These are phyloP conservation scores for Claviceps arundinis DNA, from an alignment of 2,329 filamentous ascomycete species.

Conservation along the genomic window DNA sequence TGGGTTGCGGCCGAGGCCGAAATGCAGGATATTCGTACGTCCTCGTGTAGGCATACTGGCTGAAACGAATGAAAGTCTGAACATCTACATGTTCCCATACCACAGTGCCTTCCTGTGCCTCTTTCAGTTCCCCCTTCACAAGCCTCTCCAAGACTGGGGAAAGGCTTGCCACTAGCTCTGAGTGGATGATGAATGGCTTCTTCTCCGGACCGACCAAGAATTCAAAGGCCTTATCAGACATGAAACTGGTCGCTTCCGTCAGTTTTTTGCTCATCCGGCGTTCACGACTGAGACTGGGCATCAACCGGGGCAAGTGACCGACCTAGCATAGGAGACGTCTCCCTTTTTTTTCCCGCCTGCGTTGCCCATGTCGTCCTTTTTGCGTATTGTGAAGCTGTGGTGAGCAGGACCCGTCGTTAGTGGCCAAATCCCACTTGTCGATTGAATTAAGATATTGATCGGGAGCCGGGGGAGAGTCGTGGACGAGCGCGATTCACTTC, in stretches of 20 bases:
- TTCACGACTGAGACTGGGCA: too few relatives aligned
- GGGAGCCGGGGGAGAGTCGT: too few relatives aligned
- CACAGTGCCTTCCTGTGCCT: not conserved
- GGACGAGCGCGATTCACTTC: too few relatives aligned
- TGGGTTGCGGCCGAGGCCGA: not conserved
- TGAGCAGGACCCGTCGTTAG: too few relatives aligned
- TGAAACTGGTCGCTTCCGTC: not conserved
- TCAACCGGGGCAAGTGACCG: not conserved
- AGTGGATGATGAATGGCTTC: not conserved
- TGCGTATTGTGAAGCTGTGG: too few relatives aligned
- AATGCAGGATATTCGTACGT: not conserved
- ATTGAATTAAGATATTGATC: too few relatives aligned
- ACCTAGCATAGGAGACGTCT: not conserved
- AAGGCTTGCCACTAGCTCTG: not conserved
- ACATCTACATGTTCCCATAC: not conserved
- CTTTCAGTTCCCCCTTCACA: not conserved
- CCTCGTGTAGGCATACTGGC: not conserved
- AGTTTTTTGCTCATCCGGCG: not conserved
- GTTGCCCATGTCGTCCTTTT: too few relatives aligned
- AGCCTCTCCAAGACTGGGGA: not conserved
- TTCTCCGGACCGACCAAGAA: not conserved
- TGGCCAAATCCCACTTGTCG: too few relatives aligned
- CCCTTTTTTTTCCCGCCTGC: not conserved
- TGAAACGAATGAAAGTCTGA: not conserved
- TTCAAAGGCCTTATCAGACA: not conserved